A percentile compares a stretch with the other conserved stretches of the same genome.
Conservation (phyloP, 208 protist genomes). For the Acanthamoeba lugdunensis region DNA sequence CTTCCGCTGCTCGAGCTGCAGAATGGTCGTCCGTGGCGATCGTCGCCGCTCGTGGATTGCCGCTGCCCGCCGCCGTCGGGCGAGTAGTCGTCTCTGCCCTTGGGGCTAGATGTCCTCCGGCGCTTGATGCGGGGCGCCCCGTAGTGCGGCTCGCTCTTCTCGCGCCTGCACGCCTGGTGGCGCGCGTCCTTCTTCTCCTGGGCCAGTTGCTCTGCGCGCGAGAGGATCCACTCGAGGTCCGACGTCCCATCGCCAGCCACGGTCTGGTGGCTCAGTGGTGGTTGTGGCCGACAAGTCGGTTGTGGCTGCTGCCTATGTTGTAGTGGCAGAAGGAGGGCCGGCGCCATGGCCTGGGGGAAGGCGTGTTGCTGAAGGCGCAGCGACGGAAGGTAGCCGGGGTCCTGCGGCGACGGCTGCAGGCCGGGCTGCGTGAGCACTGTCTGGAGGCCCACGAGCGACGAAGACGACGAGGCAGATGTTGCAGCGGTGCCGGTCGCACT, state of each 20-base stretch:
- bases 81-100: background rate
- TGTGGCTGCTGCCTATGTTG: background rate
- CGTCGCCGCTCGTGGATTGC: background rate
- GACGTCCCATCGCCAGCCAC: background rate
- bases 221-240: constrained; percentile 2
- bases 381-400: too few relatives aligned
- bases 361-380: background rate
- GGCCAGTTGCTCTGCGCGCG: background rate
- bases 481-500: background rate
- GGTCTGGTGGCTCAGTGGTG: background rate
- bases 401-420: too few relatives aligned
- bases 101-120: background rate
- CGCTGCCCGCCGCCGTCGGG: background rate
- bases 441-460: too few relatives aligned
- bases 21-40: background rate
- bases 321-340: background rate
- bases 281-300: background rate
- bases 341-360: background rate
- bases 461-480: background rate
- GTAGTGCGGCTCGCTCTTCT: background rate
- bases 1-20: background rate
- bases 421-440: too few relatives aligned
- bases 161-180: background rate
- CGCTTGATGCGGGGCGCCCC: background rate
- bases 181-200: background rate